These are phyloP conservation scores for Ogataea zsoltii DNA, from an alignment of 805 yeast species.

Conservation along the genomic window DNA sequence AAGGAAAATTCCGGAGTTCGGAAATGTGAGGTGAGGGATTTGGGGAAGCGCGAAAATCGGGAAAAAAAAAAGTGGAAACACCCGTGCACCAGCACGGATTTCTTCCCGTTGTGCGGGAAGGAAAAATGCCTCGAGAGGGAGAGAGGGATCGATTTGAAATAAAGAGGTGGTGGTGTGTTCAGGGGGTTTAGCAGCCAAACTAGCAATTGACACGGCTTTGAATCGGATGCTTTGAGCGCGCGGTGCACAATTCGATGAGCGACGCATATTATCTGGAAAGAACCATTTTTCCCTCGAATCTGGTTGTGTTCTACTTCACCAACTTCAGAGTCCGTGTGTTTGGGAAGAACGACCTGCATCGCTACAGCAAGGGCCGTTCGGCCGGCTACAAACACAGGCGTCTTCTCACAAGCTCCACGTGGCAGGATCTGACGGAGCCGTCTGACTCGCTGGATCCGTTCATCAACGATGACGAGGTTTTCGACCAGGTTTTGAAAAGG, in stretches of 20 bases:
- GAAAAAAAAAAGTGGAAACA: background rate
- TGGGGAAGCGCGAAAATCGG: no score
- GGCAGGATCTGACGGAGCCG: conserved; percentile 28
- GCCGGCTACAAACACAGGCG: conserved; percentile 12
- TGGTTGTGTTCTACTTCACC: conserved; percentile 22
- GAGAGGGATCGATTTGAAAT: background rate
- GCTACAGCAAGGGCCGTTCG: conserved; percentile 13
- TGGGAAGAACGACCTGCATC: conserved; percentile 9
- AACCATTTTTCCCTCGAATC: conserved; percentile 27
- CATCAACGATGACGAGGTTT: conserved; percentile 26
- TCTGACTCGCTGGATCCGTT: conserved; percentile 27
- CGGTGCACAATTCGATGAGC: background rate
- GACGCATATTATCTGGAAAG: conserved; percentile 23
- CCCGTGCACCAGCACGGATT: background rate
- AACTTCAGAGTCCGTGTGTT: conserved; percentile 22
- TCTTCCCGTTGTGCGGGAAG: no score
- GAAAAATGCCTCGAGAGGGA: background rate
- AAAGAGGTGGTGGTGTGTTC: background rate
- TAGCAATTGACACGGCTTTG: background rate
- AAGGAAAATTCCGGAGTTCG: background rate
- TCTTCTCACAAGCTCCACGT: conserved; percentile 21
- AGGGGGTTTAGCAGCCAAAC: no score
- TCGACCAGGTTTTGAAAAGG: conserved; percentile 13
- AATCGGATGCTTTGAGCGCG: background rate
- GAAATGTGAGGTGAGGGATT: no score